Evolutionary conservation across 202 grass and related monocot species (phyloP), one percentile per base, ranked within the genome.

Genomic region (Setaria italica): DNA sequence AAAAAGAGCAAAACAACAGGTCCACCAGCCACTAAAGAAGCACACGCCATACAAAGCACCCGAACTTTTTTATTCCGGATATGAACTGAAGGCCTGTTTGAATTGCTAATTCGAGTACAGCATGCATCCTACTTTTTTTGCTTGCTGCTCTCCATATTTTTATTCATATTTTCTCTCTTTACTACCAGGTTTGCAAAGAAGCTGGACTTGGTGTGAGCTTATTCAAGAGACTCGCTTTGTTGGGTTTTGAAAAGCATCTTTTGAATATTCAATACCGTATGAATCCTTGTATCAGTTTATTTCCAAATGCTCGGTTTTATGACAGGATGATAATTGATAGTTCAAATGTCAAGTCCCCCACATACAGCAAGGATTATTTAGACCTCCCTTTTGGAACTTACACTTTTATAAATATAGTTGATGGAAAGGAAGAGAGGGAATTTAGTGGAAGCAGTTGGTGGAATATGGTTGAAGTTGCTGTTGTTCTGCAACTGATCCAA

Each of bases 191-290:
- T 58, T 85, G 68, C 58, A 91, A 91, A 84, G 77, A 82, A 82
- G 89, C 87, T 88, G 84, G 94, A 30, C 80, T 96, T 76, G 91
- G 87, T 75, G 63, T 60, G 11, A 96, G 94, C 64, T 85, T 93
- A 66, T 96, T 93, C 78, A 71, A 89, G 58, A 96, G 94, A 85
- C 57, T 96, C 35, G 49, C 87, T 37, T 65, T 20, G 14, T 17
- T 93, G 8, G 49, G 67, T 17, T 85, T 86, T 19, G 39, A 83
- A 39, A 95, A 93, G 17, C 77, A 91, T 70, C 78, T 95, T 59
- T 78, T 95, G 85, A 91, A 91, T 50, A 86, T 86, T 47, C 91
- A 93, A 37, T 96, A 96, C 67, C 82, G 94, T 7, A 93, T 93
- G 91, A 80, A 96, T 78, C 94, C 94, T 70, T 53, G 33, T 29